These are phyloP conservation scores for Populus euphratica DNA, from an alignment of 345 rosid species.

Conservation along the genomic window DNA sequence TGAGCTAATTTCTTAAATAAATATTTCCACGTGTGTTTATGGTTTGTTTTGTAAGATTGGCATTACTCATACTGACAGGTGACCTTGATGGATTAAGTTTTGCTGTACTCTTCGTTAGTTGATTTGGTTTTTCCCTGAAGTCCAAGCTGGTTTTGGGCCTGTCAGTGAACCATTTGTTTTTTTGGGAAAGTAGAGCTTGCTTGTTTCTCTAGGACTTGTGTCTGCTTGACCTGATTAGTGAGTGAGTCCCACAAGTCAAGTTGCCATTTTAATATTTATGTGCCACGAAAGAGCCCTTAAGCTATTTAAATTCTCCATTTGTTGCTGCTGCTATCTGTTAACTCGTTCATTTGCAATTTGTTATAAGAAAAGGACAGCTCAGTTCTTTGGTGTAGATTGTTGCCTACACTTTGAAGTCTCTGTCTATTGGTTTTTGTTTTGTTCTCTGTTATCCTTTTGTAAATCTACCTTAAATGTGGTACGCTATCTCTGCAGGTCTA, in stretches of 20 bases:
- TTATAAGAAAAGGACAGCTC: not conserved
- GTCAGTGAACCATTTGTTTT: not conserved
- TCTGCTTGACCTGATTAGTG: not conserved
- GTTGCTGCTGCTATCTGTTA: not conserved
- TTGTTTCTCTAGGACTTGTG: not conserved
- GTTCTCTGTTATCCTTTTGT: not conserved
- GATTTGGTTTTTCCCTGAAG: not conserved
- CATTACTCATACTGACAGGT: not conserved
- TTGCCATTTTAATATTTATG: not conserved
- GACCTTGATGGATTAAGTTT: not conserved
- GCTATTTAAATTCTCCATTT: not conserved
- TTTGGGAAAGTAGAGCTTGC: not conserved
- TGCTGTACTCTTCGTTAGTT: not conserved
- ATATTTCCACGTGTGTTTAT: not conserved
- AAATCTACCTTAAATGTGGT: not conserved
- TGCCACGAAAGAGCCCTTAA: not conserved
- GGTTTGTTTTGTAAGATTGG: not conserved
- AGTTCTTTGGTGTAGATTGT: not conserved
- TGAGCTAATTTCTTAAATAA: not conserved
- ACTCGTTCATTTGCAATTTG: not conserved
- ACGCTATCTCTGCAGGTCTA: constrained; percentile 51
- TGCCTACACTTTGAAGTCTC: not conserved
- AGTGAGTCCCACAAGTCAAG: not conserved
- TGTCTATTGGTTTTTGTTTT: not conserved
- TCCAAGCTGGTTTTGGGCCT: not conserved